Percentiles rank a stretch among this genome's conserved stretches.
Evolutionary conservation across 345 rosid species (phyloP).

Genomic region (Camelina sativa): DNA sequence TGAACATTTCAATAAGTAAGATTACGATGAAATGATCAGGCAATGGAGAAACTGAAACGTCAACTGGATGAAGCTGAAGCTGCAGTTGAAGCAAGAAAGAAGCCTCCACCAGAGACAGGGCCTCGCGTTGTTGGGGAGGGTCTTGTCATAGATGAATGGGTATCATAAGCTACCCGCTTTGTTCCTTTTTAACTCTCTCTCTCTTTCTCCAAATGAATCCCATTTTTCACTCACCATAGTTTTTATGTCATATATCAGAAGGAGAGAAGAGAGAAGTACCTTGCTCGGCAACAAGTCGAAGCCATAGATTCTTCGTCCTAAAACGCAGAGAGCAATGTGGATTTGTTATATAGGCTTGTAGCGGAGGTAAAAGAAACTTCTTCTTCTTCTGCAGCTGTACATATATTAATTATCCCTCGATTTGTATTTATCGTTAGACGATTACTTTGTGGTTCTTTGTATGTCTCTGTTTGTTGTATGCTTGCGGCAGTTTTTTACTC

Average conservation of each 20-base stretch:
- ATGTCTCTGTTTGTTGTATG: constrained; percentile 33
- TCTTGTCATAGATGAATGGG: constrained; percentile 98
- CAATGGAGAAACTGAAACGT: constrained; percentile 79
- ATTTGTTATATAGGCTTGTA: constrained; percentile 9
- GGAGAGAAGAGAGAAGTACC: constrained; percentile 93
- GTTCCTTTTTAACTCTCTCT: too few relatives aligned
- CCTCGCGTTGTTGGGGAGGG: constrained; percentile 87
- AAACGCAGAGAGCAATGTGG: constrained; percentile 11
- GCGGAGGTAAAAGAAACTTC: constrained; percentile 21
- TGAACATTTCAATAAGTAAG: not conserved
- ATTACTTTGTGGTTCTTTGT: constrained; percentile 22
- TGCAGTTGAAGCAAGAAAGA: constrained; percentile 85
- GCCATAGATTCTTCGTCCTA: constrained; percentile 42
- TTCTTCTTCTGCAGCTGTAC: constrained; percentile 34
- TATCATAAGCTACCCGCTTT: constrained; percentile 26
- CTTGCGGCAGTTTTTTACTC: not conserved
- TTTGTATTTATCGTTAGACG: constrained; percentile 24
- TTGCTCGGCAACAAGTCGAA: constrained; percentile 85
- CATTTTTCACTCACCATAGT: not conserved
- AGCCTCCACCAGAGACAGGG: constrained; percentile 81
- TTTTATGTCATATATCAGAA: constrained; percentile 56
- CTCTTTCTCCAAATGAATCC: not conserved
- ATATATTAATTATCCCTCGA: constrained; percentile 33
- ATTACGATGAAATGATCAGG: constrained; percentile 45
- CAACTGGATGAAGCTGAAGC: constrained; percentile 96